Evolutionary conservation across 129 eudicot species (phyloP), one percentile per base, ranked within the genome.

Genomic region (Artemisia tridentata): DNA sequence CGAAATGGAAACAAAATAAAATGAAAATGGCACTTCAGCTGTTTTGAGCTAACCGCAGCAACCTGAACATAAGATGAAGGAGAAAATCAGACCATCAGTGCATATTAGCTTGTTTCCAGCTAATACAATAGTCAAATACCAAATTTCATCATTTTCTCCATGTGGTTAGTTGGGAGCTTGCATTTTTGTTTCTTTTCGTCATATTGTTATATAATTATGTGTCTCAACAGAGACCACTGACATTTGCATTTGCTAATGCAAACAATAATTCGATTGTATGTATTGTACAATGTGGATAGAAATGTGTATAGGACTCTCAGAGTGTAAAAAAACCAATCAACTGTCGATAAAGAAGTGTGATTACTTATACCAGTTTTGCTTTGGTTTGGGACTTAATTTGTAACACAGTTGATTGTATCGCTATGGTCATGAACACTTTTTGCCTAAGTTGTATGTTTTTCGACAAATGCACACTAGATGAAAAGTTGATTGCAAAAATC

Each of bases 1-100:
- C 99, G 17, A 95, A 87, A 80, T 95, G 99, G 99, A 95, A 88
- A 79, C 99, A 95, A 69, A 95, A 90, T 73, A 95, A 95, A 87
- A 76, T 90, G 21, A 95, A 95, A 79, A 84, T 84, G 96, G 77
- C 93, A 18, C 85, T 90, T 63, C 83, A 87, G 14, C 71, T 95
- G 63, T 95, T 95, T 75, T 95, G 65, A 84, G 76, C 55, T 71
- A 66, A 21, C 41, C 65, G 45, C 71, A 68, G 76, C 76, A 38
- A 6, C 43, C 9, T 34, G 43, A 34, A 34, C 43, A 34, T 34
- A 34, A 34, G 43, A 34, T 34, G 8, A 34, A 34, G 43, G 43
- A 34, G 0, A 34, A 34, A 5, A 34, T 34, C 43, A 34, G 43
- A 34, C 45, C 45, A 38, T 38, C 10, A 5, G 45, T 38, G 45